These are phyloP conservation scores for Schoenoplectus tabernaemontani DNA, from an alignment of 202 grass and related monocot species.

Conservation along the genomic window DNA sequence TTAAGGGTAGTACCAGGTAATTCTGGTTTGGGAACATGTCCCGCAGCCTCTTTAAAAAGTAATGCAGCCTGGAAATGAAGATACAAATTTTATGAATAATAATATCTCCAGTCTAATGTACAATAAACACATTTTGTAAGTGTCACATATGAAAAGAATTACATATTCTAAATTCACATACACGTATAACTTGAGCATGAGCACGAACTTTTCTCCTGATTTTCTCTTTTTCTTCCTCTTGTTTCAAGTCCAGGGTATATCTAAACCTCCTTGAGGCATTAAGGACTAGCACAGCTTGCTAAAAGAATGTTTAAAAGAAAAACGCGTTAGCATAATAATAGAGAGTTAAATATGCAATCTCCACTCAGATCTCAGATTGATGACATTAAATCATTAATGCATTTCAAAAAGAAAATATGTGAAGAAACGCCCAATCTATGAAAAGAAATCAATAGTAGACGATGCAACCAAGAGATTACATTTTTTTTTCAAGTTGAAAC, in stretches of 20 bases:
- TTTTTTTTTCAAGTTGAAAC: neutral
- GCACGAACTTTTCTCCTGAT: slow-evolving; percentile 87
- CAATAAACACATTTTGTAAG: neutral
- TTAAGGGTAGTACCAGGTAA: slow-evolving; percentile 37
- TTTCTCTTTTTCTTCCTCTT: slow-evolving; percentile 83
- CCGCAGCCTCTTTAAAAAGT: slow-evolving; percentile 88
- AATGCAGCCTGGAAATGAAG: slow-evolving; percentile 67
- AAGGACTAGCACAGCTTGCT: slow-evolving; percentile 94
- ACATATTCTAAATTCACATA: slow-evolving; percentile 30
- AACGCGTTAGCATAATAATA: neutral
- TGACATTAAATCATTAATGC: too few relatives aligned
- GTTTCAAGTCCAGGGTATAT: slow-evolving; percentile 93
- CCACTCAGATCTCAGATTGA: neutral
- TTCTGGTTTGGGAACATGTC: slow-evolving; percentile 22
- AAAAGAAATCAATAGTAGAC: neutral
- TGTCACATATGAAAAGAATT: neutral
- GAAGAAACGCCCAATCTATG: neutral
- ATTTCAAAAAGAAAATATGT: slow-evolving; percentile 13
- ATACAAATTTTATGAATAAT: slow-evolving; percentile 26
- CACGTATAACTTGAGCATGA: slow-evolving; percentile 96
- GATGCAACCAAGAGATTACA: slow-evolving; percentile 14
- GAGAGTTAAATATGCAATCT: neutral
- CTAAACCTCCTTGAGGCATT: slow-evolving; percentile 96
- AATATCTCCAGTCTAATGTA: neutral
- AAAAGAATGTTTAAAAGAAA: neutral